Percentiles rank a stretch among this genome's conserved stretches.
Evolutionary conservation across 2,329 filamentous ascomycete genomes (phyloP).

Genomic region (Fusarium sp.): DNA sequence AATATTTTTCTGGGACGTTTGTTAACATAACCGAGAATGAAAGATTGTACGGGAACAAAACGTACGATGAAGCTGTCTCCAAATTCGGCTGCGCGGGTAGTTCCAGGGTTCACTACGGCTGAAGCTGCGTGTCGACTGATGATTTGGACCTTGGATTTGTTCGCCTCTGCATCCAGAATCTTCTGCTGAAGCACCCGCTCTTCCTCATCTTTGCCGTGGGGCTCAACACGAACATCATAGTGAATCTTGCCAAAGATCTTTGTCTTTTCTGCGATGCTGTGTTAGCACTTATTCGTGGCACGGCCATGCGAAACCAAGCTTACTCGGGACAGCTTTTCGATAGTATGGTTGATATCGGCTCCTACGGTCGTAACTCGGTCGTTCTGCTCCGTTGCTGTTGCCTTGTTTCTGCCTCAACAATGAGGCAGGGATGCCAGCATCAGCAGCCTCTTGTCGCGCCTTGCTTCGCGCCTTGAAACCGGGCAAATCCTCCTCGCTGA

Average conservation of each 20-base stretch:
- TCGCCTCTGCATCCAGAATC: slow-evolving; percentile 61
- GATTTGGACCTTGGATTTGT: slow-evolving; percentile 60
- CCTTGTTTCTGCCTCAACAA: slow-evolving; percentile 56
- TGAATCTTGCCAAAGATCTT: slow-evolving; percentile 76
- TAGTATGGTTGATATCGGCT: slow-evolving; percentile 68
- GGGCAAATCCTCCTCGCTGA: slow-evolving; percentile 91
- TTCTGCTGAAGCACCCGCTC: slow-evolving; percentile 68
- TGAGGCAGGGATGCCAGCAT: slow-evolving; percentile 67
- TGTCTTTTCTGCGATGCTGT: slow-evolving; percentile 74
- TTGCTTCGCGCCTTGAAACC: slow-evolving; percentile 59
- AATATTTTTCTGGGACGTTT: slow-evolving; percentile 60
- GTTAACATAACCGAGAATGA: slow-evolving; percentile 25
- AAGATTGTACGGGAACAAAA: slow-evolving; percentile 21
- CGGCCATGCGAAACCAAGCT: slow-evolving; percentile 45
- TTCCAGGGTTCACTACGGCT: slow-evolving; percentile 66
- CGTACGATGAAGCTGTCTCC: slow-evolving; percentile 66
- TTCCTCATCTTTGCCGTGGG: slow-evolving; percentile 77
- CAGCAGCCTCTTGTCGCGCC: slow-evolving; percentile 64
- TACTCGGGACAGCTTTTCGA: slow-evolving; percentile 79
- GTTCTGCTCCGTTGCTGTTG: slow-evolving; percentile 49
- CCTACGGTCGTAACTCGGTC: slow-evolving; percentile 57
- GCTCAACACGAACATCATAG: slow-evolving; percentile 80
- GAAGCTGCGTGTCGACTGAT: slow-evolving; percentile 61
- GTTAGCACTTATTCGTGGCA: slow-evolving; percentile 32
- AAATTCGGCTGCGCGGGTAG: slow-evolving; percentile 50